Conservation (phyloP, 495 filamentous ascomycete genomes). For the Xylaria intraflava region DNA sequence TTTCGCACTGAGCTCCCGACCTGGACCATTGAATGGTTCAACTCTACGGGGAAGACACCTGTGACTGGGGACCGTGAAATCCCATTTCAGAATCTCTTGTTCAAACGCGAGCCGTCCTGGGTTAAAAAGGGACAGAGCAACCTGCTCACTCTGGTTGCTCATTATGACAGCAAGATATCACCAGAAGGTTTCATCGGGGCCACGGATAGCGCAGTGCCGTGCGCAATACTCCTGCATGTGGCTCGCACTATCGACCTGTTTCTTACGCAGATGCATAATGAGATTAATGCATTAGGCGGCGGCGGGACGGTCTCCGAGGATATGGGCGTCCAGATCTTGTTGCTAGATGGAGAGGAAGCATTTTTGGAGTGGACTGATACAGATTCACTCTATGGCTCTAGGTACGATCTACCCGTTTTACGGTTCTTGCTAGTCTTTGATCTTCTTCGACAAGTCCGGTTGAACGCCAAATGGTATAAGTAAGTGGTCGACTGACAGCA, state of each 20-base stretch:
- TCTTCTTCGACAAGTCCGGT: not conserved
- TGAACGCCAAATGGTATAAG: not conserved
- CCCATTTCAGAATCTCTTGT: slow-evolving; percentile 81
- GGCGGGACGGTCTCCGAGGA: slow-evolving; percentile 56
- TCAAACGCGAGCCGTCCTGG: slow-evolving; percentile 87
- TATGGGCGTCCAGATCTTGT: slow-evolving; percentile 79
- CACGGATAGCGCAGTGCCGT: slow-evolving; percentile 87
- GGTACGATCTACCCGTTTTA: slow-evolving; percentile 36
- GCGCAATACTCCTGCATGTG: slow-evolving; percentile 84
- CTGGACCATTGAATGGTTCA: slow-evolving; percentile 79
- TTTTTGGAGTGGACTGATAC: slow-evolving; percentile 68
- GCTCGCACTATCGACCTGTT: slow-evolving; percentile 73
- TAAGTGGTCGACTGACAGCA: slow-evolving; percentile 9
- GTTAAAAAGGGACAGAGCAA: slow-evolving; percentile 63
- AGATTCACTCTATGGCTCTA: slow-evolving; percentile 83
- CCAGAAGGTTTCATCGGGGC: slow-evolving; percentile 91
- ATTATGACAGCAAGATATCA: slow-evolving; percentile 81
- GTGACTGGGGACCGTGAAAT: slow-evolving; percentile 58
- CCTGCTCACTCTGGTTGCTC: slow-evolving; percentile 79
- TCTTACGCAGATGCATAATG: slow-evolving; percentile 72
- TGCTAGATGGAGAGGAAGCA: slow-evolving; percentile 93
- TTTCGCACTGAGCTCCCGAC: slow-evolving; percentile 63
- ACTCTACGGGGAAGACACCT: slow-evolving; percentile 77
- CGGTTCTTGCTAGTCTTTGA: not conserved
- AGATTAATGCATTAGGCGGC: slow-evolving; percentile 54